Evolutionary conservation across 352 stramenopile species (phyloP), one percentile per base, ranked within the genome.

Genomic region (Pythium insidiosum): DNA sequence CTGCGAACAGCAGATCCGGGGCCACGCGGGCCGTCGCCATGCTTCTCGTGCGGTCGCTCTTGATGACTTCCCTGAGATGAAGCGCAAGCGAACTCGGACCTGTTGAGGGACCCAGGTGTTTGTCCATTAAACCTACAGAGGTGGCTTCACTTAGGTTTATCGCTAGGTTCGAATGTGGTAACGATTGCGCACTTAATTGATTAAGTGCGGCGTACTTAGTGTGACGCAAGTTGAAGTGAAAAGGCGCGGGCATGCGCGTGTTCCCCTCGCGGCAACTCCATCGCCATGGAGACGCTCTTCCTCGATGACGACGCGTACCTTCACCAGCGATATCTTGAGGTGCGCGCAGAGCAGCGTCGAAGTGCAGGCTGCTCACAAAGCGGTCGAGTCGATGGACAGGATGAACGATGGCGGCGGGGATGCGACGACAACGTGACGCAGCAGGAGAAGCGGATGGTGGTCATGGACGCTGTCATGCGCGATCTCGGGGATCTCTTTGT

Each of bases 221-320:
- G 7, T 7, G 13, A 7, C 25, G 21, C 10, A 13, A 19, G 13
- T 58, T 60, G 52, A 60, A 60, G 52, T 53, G 45, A 43, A 43
- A 24, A 3, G 18, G 50, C n/a, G n/a, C n/a, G n/a, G n/a, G n/a
- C n/a, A n/a, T n/a, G n/a, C n/a, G n/a, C n/a, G n/a, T n/a, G n/a
- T n/a, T n/a, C n/a, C n/a, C n/a, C n/a, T n/a, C n/a, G n/a, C n/a
- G n/a, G n/a, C n/a, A n/a, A n/a, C n/a, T n/a, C n/a, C n/a, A n/a
- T n/a, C 10, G 20, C 31, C 2, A 87, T 85, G 77, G 73, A 87
- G 56, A 77, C 68, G 47, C 59, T 84, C 45, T 56, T 69, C 13
- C 56, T 84, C 7, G 45, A 43, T 11, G 64, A 78, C 28, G 39
- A 38, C 2, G 53, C 38, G 44, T 86, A 73, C 47, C 66, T 88